Conservation (phyloP, 768 basidiomycete genomes). For the Coprinellus micaceus region DNA sequence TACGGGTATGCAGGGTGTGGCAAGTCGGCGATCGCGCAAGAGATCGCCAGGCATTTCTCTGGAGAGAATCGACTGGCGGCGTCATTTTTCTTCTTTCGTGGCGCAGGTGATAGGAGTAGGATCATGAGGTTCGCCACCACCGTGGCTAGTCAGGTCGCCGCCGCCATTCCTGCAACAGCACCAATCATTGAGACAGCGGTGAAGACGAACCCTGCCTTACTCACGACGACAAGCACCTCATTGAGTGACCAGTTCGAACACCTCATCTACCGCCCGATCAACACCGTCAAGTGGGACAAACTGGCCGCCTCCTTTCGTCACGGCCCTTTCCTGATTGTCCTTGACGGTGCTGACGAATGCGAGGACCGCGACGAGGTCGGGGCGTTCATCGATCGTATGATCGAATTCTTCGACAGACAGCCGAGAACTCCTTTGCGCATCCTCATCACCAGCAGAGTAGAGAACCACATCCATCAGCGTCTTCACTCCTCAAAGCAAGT, state of each 20-base stretch:
- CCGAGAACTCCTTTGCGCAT: background rate
- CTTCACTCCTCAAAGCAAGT: background rate
- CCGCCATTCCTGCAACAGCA: conserved; percentile 1
- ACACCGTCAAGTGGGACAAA: no score
- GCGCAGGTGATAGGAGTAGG: background rate
- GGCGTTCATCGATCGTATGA: conserved; percentile 2
- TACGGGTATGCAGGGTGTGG: conserved; percentile 17
- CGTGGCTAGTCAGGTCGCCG: conserved; percentile 13
- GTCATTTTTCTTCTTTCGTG: conserved; percentile 15
- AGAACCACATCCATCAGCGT: background rate
- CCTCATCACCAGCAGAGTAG: background rate
- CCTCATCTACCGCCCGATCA: conserved; percentile 9
- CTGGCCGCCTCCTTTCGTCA: no score
- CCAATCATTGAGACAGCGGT: background rate
- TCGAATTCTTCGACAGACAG: background rate
- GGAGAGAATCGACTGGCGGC: background rate
- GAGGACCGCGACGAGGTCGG: conserved; percentile 2
- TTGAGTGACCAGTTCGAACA: conserved; percentile 4
- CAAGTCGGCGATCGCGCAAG: conserved; percentile 16
- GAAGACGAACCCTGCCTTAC: background rate
- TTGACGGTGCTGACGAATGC: conserved; percentile 21
- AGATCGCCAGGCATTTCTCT: conserved; percentile 8
- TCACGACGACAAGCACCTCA: conserved; percentile 1
- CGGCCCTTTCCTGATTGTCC: conserved; percentile 6
- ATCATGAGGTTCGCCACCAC: conserved; percentile 9